Base-by-base conservation (phyloP, 345 rosid genomes). In the Gossypium thurberi region DNA sequence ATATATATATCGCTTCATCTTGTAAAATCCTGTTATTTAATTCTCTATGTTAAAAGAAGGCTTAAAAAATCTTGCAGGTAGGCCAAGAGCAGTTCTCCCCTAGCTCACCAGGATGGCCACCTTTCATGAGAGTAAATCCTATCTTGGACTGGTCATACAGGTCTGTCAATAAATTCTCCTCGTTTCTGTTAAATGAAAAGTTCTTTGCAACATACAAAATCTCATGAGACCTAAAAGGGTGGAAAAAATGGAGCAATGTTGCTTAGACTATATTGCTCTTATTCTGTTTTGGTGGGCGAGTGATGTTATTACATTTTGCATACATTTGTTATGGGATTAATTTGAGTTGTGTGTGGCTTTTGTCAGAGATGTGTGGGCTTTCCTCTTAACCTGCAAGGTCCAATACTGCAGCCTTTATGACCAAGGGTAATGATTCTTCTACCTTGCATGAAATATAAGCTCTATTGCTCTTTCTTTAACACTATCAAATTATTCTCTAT, bases 1-100 rank as follows among this genome's bases (percentile, higher is more conserved):
- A 11, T 79, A 47, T 21, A 44, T 17, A 10, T 42, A 33, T 26
- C 25, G 14, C 10, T 20, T 65, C 64, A 28, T 76, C 65, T 42
- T 66, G 17, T 57, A 13, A 6, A 57, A 72, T 59, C 37, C 5
- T 61, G 14, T 65, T 10, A 46, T 65, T 53, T 20, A 47, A 20
- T 75, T 77, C 68, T 64, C 37, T 52, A 52, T 52, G 11, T 40
- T 66, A 25, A 20, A 33, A 33, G 7, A 63, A 66, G 20, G 47
- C 26, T 68, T 57, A 12, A 33, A 15, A 12, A 8, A 42, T 65
- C 26, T 65, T 57, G 72, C 82, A 95, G 98, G 96, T 90, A 71
- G 99, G 99, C 70, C 99, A 95, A 82, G 98, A 95, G 78, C 99
- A 89, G 74, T 95, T 95, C 79, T 95, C 98, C 56, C 99, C 99